phyloP scores from a whole-genome alignment of 306 rosid genomes.

The Cucumis sativus region DNA sequence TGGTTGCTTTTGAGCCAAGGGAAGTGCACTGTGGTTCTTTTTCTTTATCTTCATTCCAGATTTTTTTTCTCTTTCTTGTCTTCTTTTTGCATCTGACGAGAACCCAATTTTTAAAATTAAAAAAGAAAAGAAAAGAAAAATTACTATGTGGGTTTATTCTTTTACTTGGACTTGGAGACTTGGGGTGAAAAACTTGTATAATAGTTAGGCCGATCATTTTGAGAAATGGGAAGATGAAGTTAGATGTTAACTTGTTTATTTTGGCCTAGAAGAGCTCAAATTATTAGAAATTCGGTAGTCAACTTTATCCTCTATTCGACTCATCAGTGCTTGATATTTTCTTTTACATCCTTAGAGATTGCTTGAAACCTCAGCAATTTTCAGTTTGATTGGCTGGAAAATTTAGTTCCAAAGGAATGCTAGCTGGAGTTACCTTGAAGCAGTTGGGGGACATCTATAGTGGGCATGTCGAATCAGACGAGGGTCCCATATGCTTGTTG shows the following conservation, averaged over 20 bases:
- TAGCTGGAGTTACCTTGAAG: slow-evolving; percentile 42
- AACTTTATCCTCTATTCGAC: background rate
- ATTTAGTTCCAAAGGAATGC: slow-evolving; percentile 29
- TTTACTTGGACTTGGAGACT: background rate
- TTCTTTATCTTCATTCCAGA: slow-evolving; percentile 4
- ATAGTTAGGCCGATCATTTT: background rate
- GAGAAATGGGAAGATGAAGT: background rate
- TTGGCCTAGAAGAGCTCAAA: background rate
- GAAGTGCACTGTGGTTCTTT: slow-evolving; percentile 25
- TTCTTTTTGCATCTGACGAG: background rate
- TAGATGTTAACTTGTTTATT: background rate
- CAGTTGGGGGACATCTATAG: slow-evolving; percentile 38
- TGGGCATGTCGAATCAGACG: slow-evolving; percentile 30
- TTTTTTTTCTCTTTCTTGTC: background rate
- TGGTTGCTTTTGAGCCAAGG: slow-evolving; percentile 46
- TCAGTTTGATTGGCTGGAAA: slow-evolving; percentile 21
- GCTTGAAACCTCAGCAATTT: slow-evolving; percentile 18
- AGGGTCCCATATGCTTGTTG: slow-evolving; percentile 42
- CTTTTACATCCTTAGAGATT: slow-evolving; percentile 1
- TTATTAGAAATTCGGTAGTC: background rate
- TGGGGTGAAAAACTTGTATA: background rate
- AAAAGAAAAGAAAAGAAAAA: background rate
- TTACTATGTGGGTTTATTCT: slow-evolving; percentile 3
- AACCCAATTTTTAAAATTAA: background rate
- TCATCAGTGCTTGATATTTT: background rate